Percentiles rank a stretch among this genome's conserved stretches.
Evolutionary conservation across 345 rosid species (phyloP).

Genomic region (Pugionium cornutum): DNA sequence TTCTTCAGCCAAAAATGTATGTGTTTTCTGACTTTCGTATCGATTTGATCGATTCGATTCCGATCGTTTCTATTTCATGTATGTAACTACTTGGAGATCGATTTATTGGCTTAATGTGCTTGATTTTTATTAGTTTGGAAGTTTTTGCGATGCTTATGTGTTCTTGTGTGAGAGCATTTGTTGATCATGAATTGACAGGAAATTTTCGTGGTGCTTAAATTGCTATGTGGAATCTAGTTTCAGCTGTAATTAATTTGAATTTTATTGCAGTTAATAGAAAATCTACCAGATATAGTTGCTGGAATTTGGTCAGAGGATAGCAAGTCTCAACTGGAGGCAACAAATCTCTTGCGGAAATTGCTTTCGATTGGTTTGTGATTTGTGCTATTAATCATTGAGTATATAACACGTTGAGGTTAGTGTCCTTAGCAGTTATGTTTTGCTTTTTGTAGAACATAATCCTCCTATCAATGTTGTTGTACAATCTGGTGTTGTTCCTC

Average conservation of each 20-base stretch:
- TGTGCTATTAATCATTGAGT: neutral
- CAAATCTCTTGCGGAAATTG: slow-evolving; percentile 65
- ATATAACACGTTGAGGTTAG: slow-evolving; percentile 1
- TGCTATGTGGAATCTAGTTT: slow-evolving; percentile 1
- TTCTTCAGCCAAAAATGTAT: too few species aligned
- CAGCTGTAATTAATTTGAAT: neutral
- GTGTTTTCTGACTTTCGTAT: neutral
- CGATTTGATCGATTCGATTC: slow-evolving; percentile 2
- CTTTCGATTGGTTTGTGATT: slow-evolving; percentile 63
- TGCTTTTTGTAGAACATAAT: slow-evolving; percentile 55
- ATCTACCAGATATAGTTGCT: slow-evolving; percentile 58
- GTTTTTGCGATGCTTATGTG: neutral
- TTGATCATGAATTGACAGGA: neutral
- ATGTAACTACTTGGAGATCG: neutral
- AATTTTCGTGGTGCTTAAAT: neutral
- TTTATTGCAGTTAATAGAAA: slow-evolving; percentile 52
- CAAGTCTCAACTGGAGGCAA: slow-evolving; percentile 62
- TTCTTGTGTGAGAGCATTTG: neutral
- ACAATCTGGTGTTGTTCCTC: slow-evolving; percentile 71
- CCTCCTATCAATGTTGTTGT: slow-evolving; percentile 80
- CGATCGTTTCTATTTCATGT: neutral
- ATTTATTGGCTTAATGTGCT: neutral
- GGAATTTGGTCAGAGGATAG: slow-evolving; percentile 67
- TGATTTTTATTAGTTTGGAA: slow-evolving; percentile 1
- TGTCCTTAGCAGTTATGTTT: neutral